Conservation (phyloP, 225 moss, liverwort and hornwort genomes). For the Sphagnum contortum region DNA sequence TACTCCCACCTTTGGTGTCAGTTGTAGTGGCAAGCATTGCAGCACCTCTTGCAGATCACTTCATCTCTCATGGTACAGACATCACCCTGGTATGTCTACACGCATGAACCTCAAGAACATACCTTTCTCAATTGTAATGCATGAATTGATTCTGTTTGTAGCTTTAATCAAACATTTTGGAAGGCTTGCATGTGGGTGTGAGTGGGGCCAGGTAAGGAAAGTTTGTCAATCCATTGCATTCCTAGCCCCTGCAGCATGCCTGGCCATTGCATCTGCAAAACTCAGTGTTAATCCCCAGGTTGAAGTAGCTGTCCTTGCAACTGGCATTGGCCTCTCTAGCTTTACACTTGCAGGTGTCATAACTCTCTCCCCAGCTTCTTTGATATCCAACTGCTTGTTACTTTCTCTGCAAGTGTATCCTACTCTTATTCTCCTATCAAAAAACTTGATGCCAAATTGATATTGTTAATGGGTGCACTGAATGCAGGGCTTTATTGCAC, state of each 20-base stretch:
- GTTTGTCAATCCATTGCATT: conserved; percentile 90
- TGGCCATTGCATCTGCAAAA: conserved; percentile 54
- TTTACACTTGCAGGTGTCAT: conserved; percentile 72
- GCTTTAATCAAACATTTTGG: too few species aligned
- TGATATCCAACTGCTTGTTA: too few species aligned
- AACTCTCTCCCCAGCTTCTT: neutral
- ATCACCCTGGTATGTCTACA: conserved; percentile 25
- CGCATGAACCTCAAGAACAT: too few species aligned
- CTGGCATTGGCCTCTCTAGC: conserved; percentile 79
- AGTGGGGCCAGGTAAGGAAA: conserved; percentile 64
- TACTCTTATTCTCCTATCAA: too few species aligned
- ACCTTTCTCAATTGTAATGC: too few species aligned
- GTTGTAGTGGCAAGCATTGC: conserved; percentile 30
- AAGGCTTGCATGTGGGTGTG: neutral
- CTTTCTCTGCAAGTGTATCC: too few species aligned
- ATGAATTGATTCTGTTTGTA: too few species aligned
- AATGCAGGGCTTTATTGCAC: conserved; percentile 87
- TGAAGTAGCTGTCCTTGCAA: conserved; percentile 55
- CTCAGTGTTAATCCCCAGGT: conserved; percentile 62
- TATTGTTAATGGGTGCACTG: neutral
- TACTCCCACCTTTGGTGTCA: conserved; percentile 42
- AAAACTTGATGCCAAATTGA: too few species aligned
- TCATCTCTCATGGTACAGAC: conserved; percentile 34
- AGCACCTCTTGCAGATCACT: conserved; percentile 47
- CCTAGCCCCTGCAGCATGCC: conserved; percentile 75